A percentile compares a stretch with the other conserved stretches of the same genome.
phyloP scores from a whole-genome alignment of 169 alveolate species.

The Cryptosporidium xiaoi region DNA sequence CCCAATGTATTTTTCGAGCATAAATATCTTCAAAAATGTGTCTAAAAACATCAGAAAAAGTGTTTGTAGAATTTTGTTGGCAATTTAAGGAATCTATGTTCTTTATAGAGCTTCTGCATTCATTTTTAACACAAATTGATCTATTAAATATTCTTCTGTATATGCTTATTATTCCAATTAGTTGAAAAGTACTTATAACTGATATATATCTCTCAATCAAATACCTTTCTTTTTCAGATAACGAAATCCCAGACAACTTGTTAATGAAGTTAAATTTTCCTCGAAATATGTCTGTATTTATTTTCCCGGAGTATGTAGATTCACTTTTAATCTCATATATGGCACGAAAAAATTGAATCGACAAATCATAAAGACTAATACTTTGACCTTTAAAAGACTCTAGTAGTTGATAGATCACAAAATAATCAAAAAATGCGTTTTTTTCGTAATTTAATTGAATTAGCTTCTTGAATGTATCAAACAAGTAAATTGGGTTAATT shows the following conservation, averaged over 20 bases:
- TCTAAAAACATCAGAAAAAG: background rate
- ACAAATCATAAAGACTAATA: slow-evolving; percentile 23
- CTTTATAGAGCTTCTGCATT: background rate
- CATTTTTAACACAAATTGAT: background rate
- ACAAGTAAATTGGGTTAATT: slow-evolving; percentile 2
- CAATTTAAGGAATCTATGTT: background rate
- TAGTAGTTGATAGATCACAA: slow-evolving; percentile 9
- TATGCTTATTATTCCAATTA: slow-evolving; percentile 27
- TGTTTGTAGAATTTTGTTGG: background rate
- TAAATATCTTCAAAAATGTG: slow-evolving; percentile 2
- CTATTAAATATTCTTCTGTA: background rate
- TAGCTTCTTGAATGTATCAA: slow-evolving; percentile 7
- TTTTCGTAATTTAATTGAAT: background rate
- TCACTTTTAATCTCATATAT: background rate
- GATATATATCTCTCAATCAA: slow-evolving; percentile 6
- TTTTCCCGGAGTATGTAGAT: background rate
- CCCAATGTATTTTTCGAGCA: slow-evolving; percentile 62
- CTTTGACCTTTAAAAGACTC: background rate
- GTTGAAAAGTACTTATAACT: slow-evolving; percentile 37
- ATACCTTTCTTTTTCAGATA: slow-evolving; percentile 2
- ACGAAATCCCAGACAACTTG: background rate
- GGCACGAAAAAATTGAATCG: background rate
- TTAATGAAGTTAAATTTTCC: background rate
- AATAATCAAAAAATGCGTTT: background rate
- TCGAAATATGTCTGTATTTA: background rate